phyloP scores from a whole-genome alignment of 2,329 filamentous ascomycete species.

The Talaromyces funiculosus region DNA sequence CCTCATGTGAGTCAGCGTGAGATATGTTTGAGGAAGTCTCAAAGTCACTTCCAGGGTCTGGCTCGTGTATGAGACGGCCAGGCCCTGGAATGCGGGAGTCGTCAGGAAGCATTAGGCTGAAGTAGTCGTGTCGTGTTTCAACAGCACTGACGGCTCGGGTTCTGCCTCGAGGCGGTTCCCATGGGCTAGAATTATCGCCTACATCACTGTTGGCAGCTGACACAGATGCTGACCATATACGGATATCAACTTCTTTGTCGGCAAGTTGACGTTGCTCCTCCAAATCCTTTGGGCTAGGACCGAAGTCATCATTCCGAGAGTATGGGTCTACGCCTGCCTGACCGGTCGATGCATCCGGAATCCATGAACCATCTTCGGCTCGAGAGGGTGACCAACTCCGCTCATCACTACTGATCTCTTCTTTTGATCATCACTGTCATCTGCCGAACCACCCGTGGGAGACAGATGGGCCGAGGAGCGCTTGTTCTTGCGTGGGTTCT shows the following conservation, averaged over 20 bases:
- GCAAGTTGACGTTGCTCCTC: slow-evolving; percentile 42
- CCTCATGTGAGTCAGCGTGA: slow-evolving; percentile 21
- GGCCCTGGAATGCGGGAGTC: slow-evolving; percentile 47
- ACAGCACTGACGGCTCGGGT: slow-evolving; percentile 43
- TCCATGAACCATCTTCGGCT: slow-evolving; percentile 45
- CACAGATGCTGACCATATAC: slow-evolving; percentile 48
- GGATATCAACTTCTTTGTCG: slow-evolving; percentile 50
- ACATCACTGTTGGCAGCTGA: slow-evolving; percentile 42
- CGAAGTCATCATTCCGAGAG: slow-evolving; percentile 39
- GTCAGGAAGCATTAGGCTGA: slow-evolving; percentile 25
- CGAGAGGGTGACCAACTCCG: slow-evolving; percentile 22
- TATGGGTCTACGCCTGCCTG: slow-evolving; percentile 45
- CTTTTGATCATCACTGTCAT: slow-evolving; percentile 23
- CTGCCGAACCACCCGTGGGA: slow-evolving; percentile 24
- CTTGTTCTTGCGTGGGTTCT: slow-evolving; percentile 23
- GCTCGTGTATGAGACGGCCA: slow-evolving; percentile 43
- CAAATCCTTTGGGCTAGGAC: slow-evolving; percentile 49
- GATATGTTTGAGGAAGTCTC: slow-evolving; percentile 20
- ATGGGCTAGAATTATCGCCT: slow-evolving; percentile 24
- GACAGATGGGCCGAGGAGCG: slow-evolving; percentile 34
- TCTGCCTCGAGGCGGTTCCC: slow-evolving; percentile 19
- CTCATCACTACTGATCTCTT: slow-evolving; percentile 18
- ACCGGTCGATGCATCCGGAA: slow-evolving; percentile 32
- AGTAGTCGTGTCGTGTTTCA: slow-evolving; percentile 33
- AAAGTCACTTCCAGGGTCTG: slow-evolving; percentile 33